These are phyloP conservation scores for Phytophthora boehmeriae DNA, from an alignment of 352 stramenopile genomes.

Conservation along the genomic window DNA sequence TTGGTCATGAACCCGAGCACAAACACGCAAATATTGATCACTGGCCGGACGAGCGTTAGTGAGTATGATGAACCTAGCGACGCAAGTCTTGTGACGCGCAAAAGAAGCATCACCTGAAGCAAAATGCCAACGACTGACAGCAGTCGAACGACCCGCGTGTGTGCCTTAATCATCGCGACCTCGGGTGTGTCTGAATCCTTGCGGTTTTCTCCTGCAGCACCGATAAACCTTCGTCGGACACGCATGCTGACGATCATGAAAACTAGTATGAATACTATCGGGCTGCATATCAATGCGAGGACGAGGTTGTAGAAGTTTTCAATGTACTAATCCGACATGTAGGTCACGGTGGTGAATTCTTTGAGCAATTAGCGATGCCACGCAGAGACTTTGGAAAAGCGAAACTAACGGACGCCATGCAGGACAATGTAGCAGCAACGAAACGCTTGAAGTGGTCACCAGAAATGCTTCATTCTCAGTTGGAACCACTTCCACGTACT, in stretches of 20 bases:
- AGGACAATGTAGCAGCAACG: constrained; percentile 7
- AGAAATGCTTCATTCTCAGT: constrained; percentile 11
- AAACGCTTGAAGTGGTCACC: constrained; percentile 23
- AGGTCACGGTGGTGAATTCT: background rate
- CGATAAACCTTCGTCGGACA: constrained; percentile 30
- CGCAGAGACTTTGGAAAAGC: constrained; percentile 16
- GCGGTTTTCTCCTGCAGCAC: constrained; percentile 9
- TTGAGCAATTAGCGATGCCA: constrained; percentile 1
- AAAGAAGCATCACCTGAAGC: constrained; percentile 48
- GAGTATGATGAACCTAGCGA: constrained; percentile 38
- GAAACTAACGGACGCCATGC: constrained; percentile 27
- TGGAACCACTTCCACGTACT: background rate
- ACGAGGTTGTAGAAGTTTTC: constrained; percentile 47
- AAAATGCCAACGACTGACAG: constrained; percentile 50
- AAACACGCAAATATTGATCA: constrained; percentile 51
- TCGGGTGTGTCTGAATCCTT: constrained; percentile 52
- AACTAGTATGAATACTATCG: constrained; percentile 41
- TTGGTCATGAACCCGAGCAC: constrained; percentile 75
- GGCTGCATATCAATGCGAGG: constrained; percentile 38
- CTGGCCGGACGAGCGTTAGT: constrained; percentile 53
- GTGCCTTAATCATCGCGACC: constrained; percentile 61
- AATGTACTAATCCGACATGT: constrained; percentile 58
- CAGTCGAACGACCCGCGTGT: constrained; percentile 49
- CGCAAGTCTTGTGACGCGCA: constrained; percentile 19
- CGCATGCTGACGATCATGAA: constrained; percentile 39